Conservation (phyloP, 495 filamentous ascomycete genomes). For the Darksidea phi region DNA sequence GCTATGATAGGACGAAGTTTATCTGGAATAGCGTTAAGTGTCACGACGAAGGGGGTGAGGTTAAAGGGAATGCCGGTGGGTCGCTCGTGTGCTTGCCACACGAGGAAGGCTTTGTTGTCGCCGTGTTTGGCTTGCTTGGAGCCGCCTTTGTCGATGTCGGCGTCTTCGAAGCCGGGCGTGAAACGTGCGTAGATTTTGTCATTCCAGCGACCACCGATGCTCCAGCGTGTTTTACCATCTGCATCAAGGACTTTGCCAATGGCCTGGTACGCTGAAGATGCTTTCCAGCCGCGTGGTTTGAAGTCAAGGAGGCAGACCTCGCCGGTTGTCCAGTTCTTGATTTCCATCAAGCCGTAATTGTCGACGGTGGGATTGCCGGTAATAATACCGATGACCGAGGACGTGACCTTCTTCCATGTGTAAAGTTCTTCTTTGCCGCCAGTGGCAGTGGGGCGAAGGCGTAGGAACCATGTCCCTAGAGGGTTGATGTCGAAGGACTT, state of each 20-base stretch:
- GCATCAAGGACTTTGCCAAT: constrained; percentile 77
- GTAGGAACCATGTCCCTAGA: constrained; percentile 95
- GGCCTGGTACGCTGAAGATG: constrained; percentile 82
- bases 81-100: constrained; percentile 84
- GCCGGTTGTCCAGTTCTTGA: constrained; percentile 94
- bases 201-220: constrained; percentile 93
- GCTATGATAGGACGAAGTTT: constrained; percentile 69
- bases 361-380: constrained; percentile 96
- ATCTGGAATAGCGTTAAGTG: constrained; percentile 84
- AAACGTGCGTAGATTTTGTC: constrained; percentile 93
- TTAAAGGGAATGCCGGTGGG: constrained; percentile 92
- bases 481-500: constrained; percentile 97
- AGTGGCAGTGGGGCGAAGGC: constrained; percentile 66
- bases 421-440: constrained; percentile 81
- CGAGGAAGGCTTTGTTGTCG: constrained; percentile 72
- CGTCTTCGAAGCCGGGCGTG: constrained; percentile 83
- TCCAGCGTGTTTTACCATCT: constrained; percentile 74
- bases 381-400: constrained; percentile 96
- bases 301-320: constrained; percentile 90
- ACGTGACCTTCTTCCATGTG: constrained; percentile 98
- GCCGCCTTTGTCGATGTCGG: constrained; percentile 54
- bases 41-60: constrained; percentile 91
- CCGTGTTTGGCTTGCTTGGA: constrained; percentile 37
- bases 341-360: constrained; percentile 96
- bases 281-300: constrained; percentile 94